Evolutionary conservation across 2,329 filamentous ascomycete species (phyloP), one percentile per base, ranked within the genome.

Genomic region (Blumeriella jaapii): DNA sequence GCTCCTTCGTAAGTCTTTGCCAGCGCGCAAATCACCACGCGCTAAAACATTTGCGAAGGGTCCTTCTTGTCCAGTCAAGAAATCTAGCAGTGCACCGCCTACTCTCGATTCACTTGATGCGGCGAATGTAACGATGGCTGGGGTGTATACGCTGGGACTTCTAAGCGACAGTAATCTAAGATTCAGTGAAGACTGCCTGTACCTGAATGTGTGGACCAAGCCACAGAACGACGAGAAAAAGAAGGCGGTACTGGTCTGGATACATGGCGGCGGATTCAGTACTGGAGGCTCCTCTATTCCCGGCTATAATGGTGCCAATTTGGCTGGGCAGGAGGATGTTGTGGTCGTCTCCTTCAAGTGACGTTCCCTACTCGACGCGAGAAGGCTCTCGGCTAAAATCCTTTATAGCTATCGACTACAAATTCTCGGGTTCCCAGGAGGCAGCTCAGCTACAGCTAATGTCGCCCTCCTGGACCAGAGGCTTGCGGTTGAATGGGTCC

Each of bases 391-490:
- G n/a, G n/a, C n/a, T n/a, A n/a, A n/a, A n/a, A 22, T 28, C 29
- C 3, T 29, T 7, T 9, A 30, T 35, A 65, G 63, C 47, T 67
- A 67, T 42, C 59, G 62, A 2, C 17, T 60, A 31, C 59, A 58
- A 40, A 53, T 44, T 15, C 34, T 41, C 5, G 41, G 41, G 10
- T 44, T 38, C 16, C 38, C 28, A 1, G 41, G 41, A 2, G 27
- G 15, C n/a, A 31, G 28, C 14, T 24, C 19, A 9, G 30, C n/a
- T 6, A 37, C 20, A 4, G 25, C 40, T 15, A 44, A 44, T 15
- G 10, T 38, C 9, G 78, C 77, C 1, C 55, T 79, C 31, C 60
- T 64, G 41, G 75, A 80, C 48, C 73, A 78, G 55, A 62, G 68
- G 41, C 50, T 65, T 13, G 62, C 70, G 8, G 58, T 78, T 16